These are phyloP conservation scores for Nakazawaea anatomiae DNA, from an alignment of 805 yeast species.

Conservation along the genomic window DNA sequence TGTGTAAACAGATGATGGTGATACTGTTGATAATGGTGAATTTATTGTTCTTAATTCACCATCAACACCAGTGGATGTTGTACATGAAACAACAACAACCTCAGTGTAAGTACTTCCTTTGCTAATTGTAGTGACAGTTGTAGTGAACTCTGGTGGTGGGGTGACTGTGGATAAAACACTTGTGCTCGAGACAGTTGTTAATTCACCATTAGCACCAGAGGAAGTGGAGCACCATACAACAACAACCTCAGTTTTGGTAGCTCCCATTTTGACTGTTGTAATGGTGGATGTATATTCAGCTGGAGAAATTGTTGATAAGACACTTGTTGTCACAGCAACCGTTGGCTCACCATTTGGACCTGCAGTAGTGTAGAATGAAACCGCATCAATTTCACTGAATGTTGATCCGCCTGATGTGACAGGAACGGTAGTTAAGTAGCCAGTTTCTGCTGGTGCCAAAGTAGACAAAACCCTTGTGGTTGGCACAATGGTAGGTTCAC, in stretches of 20 bases:
- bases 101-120: too few species aligned
- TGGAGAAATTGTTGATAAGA: not conserved
- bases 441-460: too few species aligned
- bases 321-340: constrained; percentile 1
- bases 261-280: not conserved
- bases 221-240: constrained; percentile 1
- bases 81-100: too few species aligned
- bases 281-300: constrained; percentile 1
- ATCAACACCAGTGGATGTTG: too few species aligned
- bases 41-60: too few species aligned
- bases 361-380: constrained; percentile 7
- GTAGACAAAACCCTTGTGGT: too few species aligned
- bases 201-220: not conserved
- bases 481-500: too few species aligned
- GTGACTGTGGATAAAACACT: not conserved
- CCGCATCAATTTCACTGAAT: not conserved
- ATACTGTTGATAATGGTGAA: too few species aligned
- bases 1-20: too few species aligned
- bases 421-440: not conserved
- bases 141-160: not conserved
- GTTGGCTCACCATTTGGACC: constrained; percentile 1
- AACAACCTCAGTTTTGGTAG: not conserved
- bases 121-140: not conserved
- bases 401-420: constrained; percentile 4
- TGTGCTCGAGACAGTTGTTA: not conserved